Base-by-base conservation (phyloP, 2,329 filamentous ascomycete genomes). In the Ophiocordyceps robertsii region DNA sequence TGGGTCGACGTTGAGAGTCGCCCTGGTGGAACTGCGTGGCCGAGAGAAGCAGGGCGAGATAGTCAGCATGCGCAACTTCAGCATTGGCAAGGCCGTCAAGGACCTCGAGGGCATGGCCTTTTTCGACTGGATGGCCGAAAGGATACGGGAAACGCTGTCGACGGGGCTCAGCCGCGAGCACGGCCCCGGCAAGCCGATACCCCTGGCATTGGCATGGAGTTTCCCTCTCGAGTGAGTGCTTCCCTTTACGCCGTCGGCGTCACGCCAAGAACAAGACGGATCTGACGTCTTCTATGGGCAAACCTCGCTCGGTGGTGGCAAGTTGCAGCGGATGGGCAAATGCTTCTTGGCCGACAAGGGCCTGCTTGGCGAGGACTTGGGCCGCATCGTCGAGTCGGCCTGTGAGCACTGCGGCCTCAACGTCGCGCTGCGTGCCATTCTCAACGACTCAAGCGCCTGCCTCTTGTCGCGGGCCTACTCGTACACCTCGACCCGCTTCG, bases 391-490 rank as follows among this genome's bases (percentile, higher is more conserved):
- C 49, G 64, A 71, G 52, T 56, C 58, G 6, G 72, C 76, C 6
- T 81, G 76, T 57, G 57, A 56, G 29, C 60, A 61, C 33, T 63
- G 62, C 39, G 67, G 68, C 29, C 66, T 82, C 17, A 62, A 70
- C 37, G 69, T 81, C 40, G 63, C 72, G 49, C 64, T 82, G 13
- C 65, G 67, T 17, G 73, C 75, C 39, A 80, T 83, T 45, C 66
- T 81, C 46, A 84, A 84, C 59, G 80, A 84, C 56, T 77, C 77
- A 13, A 73, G 75, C 27, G 77, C 80, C n/a, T 76, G 77, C 16
- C 63, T 84, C 17, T 63, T 84, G 14, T 80, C 80, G 0, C 70
- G 77, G 50, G 75, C 79, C 31, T 80, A 82, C 53, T 61, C 67
- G 16, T 68, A 75, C 51, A 60, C 69, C 2, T 68, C 73, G 10